Evolutionary conservation across 805 yeast species (phyloP).

Genomic region (Citeromyces matritensis): DNA sequence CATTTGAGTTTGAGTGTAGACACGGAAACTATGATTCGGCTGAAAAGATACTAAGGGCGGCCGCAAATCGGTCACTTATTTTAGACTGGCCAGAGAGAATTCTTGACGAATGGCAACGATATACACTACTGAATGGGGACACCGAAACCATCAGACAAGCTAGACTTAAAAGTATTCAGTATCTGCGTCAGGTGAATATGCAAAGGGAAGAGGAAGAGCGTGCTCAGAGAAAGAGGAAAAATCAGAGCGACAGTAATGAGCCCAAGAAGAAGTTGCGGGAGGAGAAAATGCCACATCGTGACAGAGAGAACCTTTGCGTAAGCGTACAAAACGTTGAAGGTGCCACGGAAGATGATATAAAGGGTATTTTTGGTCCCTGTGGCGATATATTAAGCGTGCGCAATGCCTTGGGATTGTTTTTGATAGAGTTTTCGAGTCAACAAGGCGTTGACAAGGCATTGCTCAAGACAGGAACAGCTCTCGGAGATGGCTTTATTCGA

Average conservation of each 20-base stretch:
- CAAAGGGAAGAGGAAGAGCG: conserved; percentile 5
- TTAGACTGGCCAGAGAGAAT: conserved; percentile 39
- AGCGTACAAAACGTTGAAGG: conserved; percentile 28
- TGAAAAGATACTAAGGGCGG: conserved; percentile 14
- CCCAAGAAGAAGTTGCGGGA: background rate
- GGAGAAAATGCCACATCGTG: conserved; percentile 15
- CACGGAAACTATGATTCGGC: conserved; percentile 12
- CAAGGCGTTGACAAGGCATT: conserved; percentile 38
- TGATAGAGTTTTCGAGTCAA: conserved; percentile 41
- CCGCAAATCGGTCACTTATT: conserved; percentile 10
- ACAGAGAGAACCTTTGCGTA: conserved; percentile 46
- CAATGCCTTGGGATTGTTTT: conserved; percentile 19
- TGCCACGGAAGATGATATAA: conserved; percentile 21
- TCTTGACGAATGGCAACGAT: conserved; percentile 25
- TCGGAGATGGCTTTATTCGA: conserved; percentile 21
- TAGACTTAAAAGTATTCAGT: background rate
- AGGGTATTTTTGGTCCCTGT: conserved; percentile 39
- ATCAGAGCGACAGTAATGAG: background rate
- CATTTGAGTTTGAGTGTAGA: conserved; percentile 21
- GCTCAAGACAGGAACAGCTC: conserved; percentile 41
- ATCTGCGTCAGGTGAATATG: conserved; percentile 4
- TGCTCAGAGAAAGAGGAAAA: conserved; percentile 1
- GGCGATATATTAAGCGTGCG: conserved; percentile 27
- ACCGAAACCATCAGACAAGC: conserved; percentile 11
- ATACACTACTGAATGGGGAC: no score